Evolutionary conservation across 129 eudicot genomes (phyloP).

Genomic region (Chrysanthemum lavandulifolium): DNA sequence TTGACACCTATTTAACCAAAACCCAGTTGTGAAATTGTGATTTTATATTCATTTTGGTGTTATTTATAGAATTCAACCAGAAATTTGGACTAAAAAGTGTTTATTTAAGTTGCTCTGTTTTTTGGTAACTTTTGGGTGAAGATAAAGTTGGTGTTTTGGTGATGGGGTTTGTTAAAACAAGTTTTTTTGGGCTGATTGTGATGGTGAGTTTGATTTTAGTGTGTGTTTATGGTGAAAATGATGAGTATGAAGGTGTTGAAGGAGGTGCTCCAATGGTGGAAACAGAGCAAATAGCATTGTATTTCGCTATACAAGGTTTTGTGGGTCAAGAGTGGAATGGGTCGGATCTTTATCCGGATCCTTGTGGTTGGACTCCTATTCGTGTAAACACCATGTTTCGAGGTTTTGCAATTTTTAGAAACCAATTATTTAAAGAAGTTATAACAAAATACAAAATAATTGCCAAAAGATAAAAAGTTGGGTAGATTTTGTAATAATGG

Average conservation of each 20-base stretch:
- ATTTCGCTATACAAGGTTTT: slow-evolving; percentile 68
- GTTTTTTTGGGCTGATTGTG: slow-evolving; percentile 25
- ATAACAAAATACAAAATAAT: no score
- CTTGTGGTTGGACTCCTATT: slow-evolving; percentile 96
- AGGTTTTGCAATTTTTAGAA: neutral
- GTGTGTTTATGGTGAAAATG: slow-evolving; percentile 36
- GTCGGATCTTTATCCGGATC: slow-evolving; percentile 86
- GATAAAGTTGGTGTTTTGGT: slow-evolving; percentile 6
- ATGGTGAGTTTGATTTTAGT: slow-evolving; percentile 20
- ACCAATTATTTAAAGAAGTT: neutral
- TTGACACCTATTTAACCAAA: slow-evolving; percentile 8
- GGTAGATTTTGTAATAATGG: no score
- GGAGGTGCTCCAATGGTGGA: slow-evolving; percentile 60
- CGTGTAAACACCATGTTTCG: slow-evolving; percentile 40
- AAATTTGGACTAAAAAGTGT: no score
- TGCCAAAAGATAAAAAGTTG: neutral
- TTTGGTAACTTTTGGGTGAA: neutral
- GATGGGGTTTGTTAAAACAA: slow-evolving; percentile 18
- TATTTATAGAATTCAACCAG: neutral
- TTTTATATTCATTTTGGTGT: neutral
- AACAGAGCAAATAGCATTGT: slow-evolving; percentile 64
- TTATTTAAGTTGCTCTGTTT: neutral
- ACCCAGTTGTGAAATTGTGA: neutral
- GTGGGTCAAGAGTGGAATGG: slow-evolving; percentile 86
- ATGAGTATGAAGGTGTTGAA: slow-evolving; percentile 28